phyloP scores from a whole-genome alignment of 2,329 filamentous ascomycete species.

The Bipolaris oryzae region DNA sequence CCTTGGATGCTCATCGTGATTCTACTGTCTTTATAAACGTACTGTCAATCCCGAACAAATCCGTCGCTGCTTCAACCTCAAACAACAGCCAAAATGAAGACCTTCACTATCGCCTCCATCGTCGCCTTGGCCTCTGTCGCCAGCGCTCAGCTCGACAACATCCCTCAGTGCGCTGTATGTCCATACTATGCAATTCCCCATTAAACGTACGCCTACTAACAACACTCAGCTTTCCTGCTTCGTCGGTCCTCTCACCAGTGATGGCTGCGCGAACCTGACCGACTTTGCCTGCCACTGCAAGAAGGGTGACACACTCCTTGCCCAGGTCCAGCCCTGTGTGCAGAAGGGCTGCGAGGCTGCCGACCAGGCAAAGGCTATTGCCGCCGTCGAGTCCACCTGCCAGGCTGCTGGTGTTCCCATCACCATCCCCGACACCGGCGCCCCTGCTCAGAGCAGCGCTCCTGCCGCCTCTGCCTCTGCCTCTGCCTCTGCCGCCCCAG shows the following conservation, averaged over 20 bases:
- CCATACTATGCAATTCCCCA: not conserved
- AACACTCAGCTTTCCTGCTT: constrained; percentile 55
- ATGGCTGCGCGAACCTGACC: constrained; percentile 54
- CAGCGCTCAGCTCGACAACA: constrained; percentile 53
- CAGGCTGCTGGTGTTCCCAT: constrained; percentile 39
- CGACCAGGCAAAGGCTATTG: constrained; percentile 46
- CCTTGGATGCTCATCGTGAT: constrained; percentile 9
- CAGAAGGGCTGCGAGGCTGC: constrained; percentile 48
- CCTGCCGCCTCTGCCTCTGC: constrained; percentile 16
- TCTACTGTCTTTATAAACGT: constrained; percentile 22
- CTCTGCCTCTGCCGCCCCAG: constrained; percentile 7
- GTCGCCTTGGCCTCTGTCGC: constrained; percentile 54
- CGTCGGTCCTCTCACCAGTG: constrained; percentile 47
- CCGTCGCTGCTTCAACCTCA: constrained; percentile 14
- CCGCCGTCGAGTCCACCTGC: constrained; percentile 43
- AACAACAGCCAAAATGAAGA: constrained; percentile 45
- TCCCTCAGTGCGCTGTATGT: constrained; percentile 57
- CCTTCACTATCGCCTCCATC: constrained; percentile 45
- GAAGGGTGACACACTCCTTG: constrained; percentile 51
- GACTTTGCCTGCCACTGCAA: constrained; percentile 52
- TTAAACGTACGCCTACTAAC: constrained; percentile 22
- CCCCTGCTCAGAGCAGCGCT: constrained; percentile 13
- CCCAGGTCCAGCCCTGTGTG: constrained; percentile 55
- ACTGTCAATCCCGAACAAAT: constrained; percentile 21
- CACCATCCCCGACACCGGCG: constrained; percentile 27